These are phyloP conservation scores for Annulohypoxylon moriforme DNA, from an alignment of 495 filamentous ascomycete species.

Conservation along the genomic window DNA sequence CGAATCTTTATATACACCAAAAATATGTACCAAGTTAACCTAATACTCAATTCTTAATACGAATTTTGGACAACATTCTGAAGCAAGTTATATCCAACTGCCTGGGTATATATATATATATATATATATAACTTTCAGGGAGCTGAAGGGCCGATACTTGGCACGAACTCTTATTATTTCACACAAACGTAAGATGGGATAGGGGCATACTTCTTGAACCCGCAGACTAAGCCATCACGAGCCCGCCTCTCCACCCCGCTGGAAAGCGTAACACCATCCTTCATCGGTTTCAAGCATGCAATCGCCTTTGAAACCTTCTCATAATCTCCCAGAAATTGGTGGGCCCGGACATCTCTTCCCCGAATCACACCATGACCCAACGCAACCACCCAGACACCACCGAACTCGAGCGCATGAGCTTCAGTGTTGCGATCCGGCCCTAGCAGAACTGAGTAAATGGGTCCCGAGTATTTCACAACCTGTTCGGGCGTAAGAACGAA, in stretches of 20 bases:
- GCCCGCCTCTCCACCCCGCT: conserved; percentile 50
- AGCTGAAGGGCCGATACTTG: no score
- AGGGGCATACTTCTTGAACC: conserved; percentile 47
- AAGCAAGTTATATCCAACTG: no score
- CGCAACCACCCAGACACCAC: conserved; percentile 57
- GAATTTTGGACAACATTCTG: no score
- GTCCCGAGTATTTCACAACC: conserved; percentile 50
- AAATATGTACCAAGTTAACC: no score
- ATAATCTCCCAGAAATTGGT: conserved; percentile 58
- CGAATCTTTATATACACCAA: no score
- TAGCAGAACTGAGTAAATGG: conserved; percentile 57
- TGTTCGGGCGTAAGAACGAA: conserved; percentile 25
- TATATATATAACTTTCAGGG: no score
- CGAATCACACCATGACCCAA: conserved; percentile 55
- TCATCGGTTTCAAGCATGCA: conserved; percentile 35
- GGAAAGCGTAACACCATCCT: conserved; percentile 50
- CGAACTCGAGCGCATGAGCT: conserved; percentile 55
- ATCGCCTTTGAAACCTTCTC: conserved; percentile 46
- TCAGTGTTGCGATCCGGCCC: conserved; percentile 50
- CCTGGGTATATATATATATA: no score
- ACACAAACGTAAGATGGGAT: background rate
- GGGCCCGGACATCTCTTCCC: conserved; percentile 51
- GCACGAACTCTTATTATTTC: no score
- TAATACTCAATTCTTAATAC: no score
- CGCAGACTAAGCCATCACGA: conserved; percentile 52